Evolutionary conservation across 2,329 filamentous ascomycete genomes (phyloP).

Genomic region (Fusarium compactum): DNA sequence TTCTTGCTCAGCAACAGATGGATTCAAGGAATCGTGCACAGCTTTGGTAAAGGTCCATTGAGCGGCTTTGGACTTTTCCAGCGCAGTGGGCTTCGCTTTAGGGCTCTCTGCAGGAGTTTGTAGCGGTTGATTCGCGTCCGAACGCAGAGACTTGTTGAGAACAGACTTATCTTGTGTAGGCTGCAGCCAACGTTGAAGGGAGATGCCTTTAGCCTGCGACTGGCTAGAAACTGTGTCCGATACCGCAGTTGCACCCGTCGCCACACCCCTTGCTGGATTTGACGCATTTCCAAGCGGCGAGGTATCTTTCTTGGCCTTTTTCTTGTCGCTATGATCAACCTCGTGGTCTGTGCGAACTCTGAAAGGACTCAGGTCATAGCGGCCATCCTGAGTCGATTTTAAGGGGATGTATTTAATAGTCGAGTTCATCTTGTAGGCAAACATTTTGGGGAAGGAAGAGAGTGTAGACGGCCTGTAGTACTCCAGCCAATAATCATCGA

Average conservation of each 20-base stretch:
- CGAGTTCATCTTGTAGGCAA: conserved; percentile 91
- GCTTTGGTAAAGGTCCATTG: conserved; percentile 92
- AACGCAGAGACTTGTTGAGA: conserved; percentile 19
- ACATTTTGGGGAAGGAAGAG: conserved; percentile 92
- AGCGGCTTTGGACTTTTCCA: conserved; percentile 83
- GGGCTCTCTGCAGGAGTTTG: conserved; percentile 35
- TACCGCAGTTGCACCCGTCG: conserved; percentile 53
- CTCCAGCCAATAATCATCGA: conserved; percentile 97
- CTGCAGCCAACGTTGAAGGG: conserved; percentile 73
- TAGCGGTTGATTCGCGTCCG: conserved; percentile 35
- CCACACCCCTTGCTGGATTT: conserved; percentile 46
- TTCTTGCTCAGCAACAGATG: conserved; percentile 81
- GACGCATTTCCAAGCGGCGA: conserved; percentile 73
- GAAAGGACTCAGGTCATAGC: conserved; percentile 90
- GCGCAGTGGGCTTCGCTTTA: conserved; percentile 67
- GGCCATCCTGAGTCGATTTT: conserved; percentile 76
- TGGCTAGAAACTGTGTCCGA: conserved; percentile 56
- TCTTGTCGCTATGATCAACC: conserved; percentile 70
- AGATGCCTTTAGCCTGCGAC: conserved; percentile 61
- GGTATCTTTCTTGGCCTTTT: conserved; percentile 74
- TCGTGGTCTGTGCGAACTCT: conserved; percentile 77
- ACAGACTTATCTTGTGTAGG: conserved; percentile 56
- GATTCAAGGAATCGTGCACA: conserved; percentile 86
- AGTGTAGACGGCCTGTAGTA: conserved; percentile 92
- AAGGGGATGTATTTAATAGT: conserved; percentile 86